Percentiles rank a stretch among this genome's conserved stretches.
These are phyloP conservation scores for Triticum dicoccoides DNA, from an alignment of 176 grass and related monocot species.

Conservation along the genomic window DNA sequence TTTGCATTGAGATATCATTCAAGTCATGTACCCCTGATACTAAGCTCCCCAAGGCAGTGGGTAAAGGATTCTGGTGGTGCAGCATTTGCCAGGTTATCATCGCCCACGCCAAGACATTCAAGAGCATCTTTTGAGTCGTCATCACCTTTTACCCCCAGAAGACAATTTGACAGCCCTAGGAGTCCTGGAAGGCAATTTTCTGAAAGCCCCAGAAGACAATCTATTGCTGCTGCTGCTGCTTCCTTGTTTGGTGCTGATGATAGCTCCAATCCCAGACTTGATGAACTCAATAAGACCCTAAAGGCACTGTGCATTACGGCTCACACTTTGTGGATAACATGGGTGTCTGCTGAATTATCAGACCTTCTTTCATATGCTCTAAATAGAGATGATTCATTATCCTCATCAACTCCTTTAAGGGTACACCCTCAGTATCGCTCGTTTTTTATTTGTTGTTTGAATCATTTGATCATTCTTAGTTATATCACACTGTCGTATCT, in stretches of 20 bases:
- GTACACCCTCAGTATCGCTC: slow-evolving; percentile 31
- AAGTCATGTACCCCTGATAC: slow-evolving; percentile 84
- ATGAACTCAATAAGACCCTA: slow-evolving; percentile 82
- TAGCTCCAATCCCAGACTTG: slow-evolving; percentile 67
- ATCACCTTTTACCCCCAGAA: slow-evolving; percentile 52
- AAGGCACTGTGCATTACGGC: slow-evolving; percentile 68
- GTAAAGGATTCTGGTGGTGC: slow-evolving; percentile 54
- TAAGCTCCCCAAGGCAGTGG: slow-evolving; percentile 89
- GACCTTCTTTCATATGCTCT: slow-evolving; percentile 73
- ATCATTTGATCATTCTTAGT: slow-evolving; percentile 4
- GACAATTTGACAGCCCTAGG: slow-evolving; percentile 75
- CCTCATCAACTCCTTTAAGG: slow-evolving; percentile 70
- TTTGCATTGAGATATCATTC: slow-evolving; percentile 93
- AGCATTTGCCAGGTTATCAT: slow-evolving; percentile 55
- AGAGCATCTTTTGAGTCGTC: slow-evolving; percentile 49
- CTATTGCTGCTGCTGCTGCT: slow-evolving; percentile 75
- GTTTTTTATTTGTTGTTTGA: neutral
- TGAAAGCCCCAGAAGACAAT: slow-evolving; percentile 73
- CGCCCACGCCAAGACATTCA: slow-evolving; percentile 59
- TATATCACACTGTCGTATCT: slow-evolving; percentile 3
- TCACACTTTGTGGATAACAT: slow-evolving; percentile 82
- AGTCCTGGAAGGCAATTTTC: slow-evolving; percentile 60
- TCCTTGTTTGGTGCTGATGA: slow-evolving; percentile 83
- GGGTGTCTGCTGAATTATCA: slow-evolving; percentile 80
- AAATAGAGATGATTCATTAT: slow-evolving; percentile 83